Evolutionary conservation across 202 grass and related monocot species (phyloP), one percentile per base, ranked within the genome.

Genomic region (Saccharum hybrid): DNA sequence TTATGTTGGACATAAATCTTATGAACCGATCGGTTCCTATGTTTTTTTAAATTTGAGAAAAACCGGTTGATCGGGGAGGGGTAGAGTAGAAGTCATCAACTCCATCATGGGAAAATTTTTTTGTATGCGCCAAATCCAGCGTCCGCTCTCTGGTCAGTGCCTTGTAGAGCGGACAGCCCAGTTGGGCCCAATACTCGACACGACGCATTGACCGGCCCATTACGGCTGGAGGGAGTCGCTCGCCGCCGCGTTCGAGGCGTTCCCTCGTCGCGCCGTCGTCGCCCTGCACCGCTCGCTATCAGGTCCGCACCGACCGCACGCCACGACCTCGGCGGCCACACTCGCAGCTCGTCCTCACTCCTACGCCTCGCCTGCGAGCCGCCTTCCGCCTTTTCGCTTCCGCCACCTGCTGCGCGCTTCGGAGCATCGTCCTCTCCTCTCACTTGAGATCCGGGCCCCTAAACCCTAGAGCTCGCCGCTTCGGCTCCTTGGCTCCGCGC

Each of bases 401-500:
- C 13, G 1, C 43, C 8, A 51, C 16, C 45, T 16, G 3, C 23
- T 4, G 7, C 43, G 43, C 23, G 42, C 26, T 31, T 33, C 0
- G 70, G 70, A 12, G 10, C 61, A 30, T 30, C 61, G 26, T 0
- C 22, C 10, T 26, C 21, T 62, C 23, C 3, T 31, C 43, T 45
- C 19, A 4, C 30, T 36, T 52, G 49, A 49, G 67, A 72, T 88
- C 86, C 86, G 60, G 26, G 22, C 48, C 37, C 23, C 45, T 64
- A 85, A 85, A 81, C 87, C 82, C 82, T 80, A 88, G 77, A 71
- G 13, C 63, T 61, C 33, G 33, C 46, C 56, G 56, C 7, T 7
- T 38, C 38, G 38, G 62, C 39, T 31, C 8, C 12, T 26, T 41
- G 8, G 9, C 28, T 9, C 30, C 19, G 5, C 36, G 10, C 39